Base-by-base conservation (phyloP, 495 filamentous ascomycete species). In the Aspergillus egyptiacus region DNA sequence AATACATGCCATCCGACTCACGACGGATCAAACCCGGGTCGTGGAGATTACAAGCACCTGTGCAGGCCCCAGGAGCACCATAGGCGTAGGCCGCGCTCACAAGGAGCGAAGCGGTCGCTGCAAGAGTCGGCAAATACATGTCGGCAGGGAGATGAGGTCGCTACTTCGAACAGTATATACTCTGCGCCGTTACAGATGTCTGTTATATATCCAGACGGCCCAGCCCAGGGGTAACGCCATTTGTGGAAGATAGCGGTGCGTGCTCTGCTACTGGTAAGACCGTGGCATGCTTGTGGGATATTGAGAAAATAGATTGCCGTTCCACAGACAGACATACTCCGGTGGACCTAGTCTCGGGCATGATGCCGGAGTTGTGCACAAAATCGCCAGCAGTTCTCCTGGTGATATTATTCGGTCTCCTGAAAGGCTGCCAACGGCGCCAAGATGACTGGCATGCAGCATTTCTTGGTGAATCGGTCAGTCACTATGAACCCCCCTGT, bases 21-120 rank as follows among this genome's bases (percentile, higher is more conserved):
- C 84, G 76, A 6, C 71, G 75, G 52, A 88, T 80, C 44, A 88
- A 62, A 19, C 75, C 60, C 5, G 84, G 84, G 50, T 89, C 85
- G 47, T 87, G 83, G 10, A 78, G 65, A 32, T 66, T 74, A 64
- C 84, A 88, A 9, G 63, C 65, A 6, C 83, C 82, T 3, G 69
- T 73, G 60, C 83, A 86, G 1, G 73, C 48, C 0, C 76, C 70
- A 0, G 81, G 82, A 44, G 80, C 72, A 14, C 70, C 71, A 59
- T 78, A 78, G 32, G 64, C 68, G 34, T 68, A 62, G 18, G 56
- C 74, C 24, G 64, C 54, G 23, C 34, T 38, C 3, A 31, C 38
- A 20, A 44, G 54, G 23, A 57, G 31, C 2, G 44, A 19, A 13
- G 38, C 22, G 3, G 53, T 42, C 6, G 48, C 48, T 37, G 32